Percentiles rank a stretch among this genome's conserved stretches.
Evolutionary conservation across 345 rosid species (phyloP).

Genomic region (Lepidium sativum): DNA sequence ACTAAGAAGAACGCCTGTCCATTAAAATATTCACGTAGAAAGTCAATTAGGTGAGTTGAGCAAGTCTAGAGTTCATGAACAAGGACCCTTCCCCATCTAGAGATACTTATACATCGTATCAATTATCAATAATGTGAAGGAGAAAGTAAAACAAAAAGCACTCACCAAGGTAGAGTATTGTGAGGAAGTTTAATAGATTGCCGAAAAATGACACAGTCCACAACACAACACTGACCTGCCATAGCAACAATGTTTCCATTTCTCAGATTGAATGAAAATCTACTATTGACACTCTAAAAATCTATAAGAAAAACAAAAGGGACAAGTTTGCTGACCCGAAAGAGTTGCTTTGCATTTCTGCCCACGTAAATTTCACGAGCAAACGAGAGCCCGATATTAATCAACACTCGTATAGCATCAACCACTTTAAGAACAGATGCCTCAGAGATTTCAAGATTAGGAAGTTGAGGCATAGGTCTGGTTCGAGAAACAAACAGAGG

Average conservation of each 20-base stretch:
- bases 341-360: conserved; percentile 48
- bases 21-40: background rate
- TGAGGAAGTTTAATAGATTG: conserved; percentile 58
- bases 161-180: conserved; percentile 73
- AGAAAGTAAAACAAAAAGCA: too few species aligned
- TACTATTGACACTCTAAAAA: background rate
- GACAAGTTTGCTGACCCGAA: conserved; percentile 40
- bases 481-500: background rate
- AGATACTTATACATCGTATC: background rate
- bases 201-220: conserved; percentile 60
- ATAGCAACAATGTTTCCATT: background rate
- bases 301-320: background rate
- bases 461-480: conserved; percentile 92
- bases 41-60: background rate
- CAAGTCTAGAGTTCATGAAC: background rate
- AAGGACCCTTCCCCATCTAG: background rate
- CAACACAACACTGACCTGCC: conserved; percentile 61
- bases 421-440: conserved; percentile 40
- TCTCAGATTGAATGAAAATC: background rate
- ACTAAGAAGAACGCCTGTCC: conserved; percentile 62
- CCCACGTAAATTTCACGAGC: conserved; percentile 60
- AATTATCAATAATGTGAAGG: too few species aligned
- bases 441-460: conserved; percentile 78
- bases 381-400: conserved; percentile 39
- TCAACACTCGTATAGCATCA: conserved; percentile 33